Conservation (phyloP, 306 rosid genomes). For the Prunus mongolica region DNA sequence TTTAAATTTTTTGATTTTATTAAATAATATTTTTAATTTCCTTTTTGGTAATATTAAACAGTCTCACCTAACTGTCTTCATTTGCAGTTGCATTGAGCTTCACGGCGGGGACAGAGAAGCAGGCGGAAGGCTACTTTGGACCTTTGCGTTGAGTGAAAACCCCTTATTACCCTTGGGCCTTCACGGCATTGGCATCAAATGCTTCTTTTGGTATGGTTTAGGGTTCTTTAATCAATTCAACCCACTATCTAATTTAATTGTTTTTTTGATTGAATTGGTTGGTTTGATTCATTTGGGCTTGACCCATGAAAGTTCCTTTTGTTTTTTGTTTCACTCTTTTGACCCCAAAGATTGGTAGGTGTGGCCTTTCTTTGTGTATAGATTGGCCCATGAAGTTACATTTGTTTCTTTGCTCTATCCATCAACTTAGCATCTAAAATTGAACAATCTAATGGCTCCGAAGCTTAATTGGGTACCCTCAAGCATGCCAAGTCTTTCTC, state of each 20-base stretch:
- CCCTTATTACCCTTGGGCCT: not conserved
- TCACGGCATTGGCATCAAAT: too few relatives aligned
- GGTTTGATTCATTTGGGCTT: too few relatives aligned
- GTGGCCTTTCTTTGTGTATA: too few relatives aligned
- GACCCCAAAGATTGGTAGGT: too few relatives aligned
- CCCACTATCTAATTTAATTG: too few relatives aligned
- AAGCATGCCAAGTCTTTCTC: not conserved
- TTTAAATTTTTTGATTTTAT: not conserved
- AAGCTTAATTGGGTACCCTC: not conserved
- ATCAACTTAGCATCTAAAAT: too few relatives aligned
- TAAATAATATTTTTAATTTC: not conserved
- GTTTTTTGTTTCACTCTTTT: too few relatives aligned
- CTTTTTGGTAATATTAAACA: not conserved
- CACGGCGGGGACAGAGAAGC: not conserved
- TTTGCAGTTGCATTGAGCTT: conserved; percentile 12
- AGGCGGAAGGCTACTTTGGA: not conserved
- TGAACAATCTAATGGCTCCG: not conserved
- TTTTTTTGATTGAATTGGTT: too few relatives aligned
- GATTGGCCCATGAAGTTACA: not conserved
- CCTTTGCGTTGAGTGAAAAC: not conserved
- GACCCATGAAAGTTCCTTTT: too few relatives aligned
- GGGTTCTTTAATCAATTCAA: too few relatives aligned
- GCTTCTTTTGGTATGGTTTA: too few relatives aligned
- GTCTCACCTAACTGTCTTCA: conserved; percentile 16
- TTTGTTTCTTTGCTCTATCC: not conserved